Percentiles rank a stretch among this genome's conserved stretches.
These are phyloP conservation scores for Pythium guiyangense DNA, from an alignment of 352 stramenopile species.

Conservation along the genomic window DNA sequence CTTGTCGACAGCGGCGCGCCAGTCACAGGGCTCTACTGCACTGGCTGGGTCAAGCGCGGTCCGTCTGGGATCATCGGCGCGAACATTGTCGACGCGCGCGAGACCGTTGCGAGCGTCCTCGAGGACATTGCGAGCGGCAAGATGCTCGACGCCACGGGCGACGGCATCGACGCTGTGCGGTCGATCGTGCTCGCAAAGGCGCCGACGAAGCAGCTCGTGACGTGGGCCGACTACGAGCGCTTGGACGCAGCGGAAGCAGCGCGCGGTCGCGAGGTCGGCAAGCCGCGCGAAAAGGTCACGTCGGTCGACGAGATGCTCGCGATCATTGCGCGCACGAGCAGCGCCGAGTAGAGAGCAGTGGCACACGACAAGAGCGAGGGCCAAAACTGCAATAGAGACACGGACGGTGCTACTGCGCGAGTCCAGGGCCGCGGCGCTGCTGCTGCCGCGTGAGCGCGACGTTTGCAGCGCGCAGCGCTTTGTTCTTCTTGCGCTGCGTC, in stretches of 20 bases:
- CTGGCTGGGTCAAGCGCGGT: constrained; percentile 97
- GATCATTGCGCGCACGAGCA: constrained; percentile 14
- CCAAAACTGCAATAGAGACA: constrained; percentile 1
- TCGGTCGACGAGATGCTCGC: constrained; percentile 71
- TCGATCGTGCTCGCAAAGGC: constrained; percentile 38
- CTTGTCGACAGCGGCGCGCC: constrained; percentile 32
- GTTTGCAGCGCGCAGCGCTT: constrained; percentile 35
- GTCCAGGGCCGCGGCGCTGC: constrained; percentile 16
- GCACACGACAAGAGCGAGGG: too few relatives aligned
- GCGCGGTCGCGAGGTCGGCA: constrained; percentile 50
- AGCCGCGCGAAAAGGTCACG: constrained; percentile 82
- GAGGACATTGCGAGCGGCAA: constrained; percentile 72
- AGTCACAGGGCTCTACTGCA: constrained; percentile 91
- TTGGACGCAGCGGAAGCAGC: constrained; percentile 58
- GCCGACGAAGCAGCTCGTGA: constrained; percentile 64
- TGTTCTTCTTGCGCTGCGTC: constrained; percentile 39
- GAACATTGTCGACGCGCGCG: constrained; percentile 96
- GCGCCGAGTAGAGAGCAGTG: too few relatives aligned
- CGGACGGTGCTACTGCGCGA: constrained; percentile 1
- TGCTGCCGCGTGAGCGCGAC: constrained; percentile 28
- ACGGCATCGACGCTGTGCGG: constrained; percentile 37
- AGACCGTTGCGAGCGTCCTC: constrained; percentile 93
- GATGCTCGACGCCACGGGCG: constrained; percentile 25
- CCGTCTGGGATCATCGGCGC: constrained; percentile 97
- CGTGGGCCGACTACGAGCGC: constrained; percentile 58